A percentile compares a stretch with the other conserved stretches of the same genome.
phyloP scores from a whole-genome alignment of 202 grass and related monocot genomes.

The Zoysia matrella region DNA sequence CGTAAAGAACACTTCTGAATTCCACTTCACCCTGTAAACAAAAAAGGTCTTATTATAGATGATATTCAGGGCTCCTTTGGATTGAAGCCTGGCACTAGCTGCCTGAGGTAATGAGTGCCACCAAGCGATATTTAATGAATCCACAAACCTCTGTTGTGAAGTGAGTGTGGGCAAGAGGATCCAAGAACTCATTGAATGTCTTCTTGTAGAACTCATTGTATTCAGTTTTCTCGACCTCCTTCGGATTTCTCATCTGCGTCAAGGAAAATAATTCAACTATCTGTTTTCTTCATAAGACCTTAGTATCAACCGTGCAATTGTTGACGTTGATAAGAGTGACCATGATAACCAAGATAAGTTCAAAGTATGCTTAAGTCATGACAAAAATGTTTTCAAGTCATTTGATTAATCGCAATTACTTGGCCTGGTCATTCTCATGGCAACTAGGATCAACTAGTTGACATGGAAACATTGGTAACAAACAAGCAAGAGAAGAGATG shows the following conservation, averaged over 20 bases:
- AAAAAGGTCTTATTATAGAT: slow-evolving; percentile 17
- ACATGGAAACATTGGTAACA: no score
- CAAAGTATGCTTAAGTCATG: background rate
- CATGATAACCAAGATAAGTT: background rate
- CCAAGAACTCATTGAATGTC: slow-evolving; percentile 86
- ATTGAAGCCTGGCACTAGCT: no score
- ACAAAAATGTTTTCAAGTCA: background rate
- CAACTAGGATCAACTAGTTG: no score
- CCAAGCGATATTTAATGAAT: background rate
- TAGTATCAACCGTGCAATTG: background rate
- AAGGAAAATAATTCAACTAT: slow-evolving; percentile 37
- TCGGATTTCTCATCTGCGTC: slow-evolving; percentile 72
- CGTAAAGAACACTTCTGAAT: slow-evolving; percentile 81
- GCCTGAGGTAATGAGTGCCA: background rate
- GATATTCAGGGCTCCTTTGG: background rate
- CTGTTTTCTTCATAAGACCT: slow-evolving; percentile 20
- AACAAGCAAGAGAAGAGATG: background rate
- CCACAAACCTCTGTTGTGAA: slow-evolving; percentile 75
- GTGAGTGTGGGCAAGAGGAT: slow-evolving; percentile 70
- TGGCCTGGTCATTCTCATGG: no score
- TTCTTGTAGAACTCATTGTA: slow-evolving; percentile 93
- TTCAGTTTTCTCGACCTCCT: slow-evolving; percentile 68
- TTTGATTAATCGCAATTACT: no score
- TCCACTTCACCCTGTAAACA: slow-evolving; percentile 79
- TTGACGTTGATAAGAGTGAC: background rate